These are phyloP conservation scores for Xerocomellus intermedius DNA, from an alignment of 768 basidiomycete species.

Conservation along the genomic window DNA sequence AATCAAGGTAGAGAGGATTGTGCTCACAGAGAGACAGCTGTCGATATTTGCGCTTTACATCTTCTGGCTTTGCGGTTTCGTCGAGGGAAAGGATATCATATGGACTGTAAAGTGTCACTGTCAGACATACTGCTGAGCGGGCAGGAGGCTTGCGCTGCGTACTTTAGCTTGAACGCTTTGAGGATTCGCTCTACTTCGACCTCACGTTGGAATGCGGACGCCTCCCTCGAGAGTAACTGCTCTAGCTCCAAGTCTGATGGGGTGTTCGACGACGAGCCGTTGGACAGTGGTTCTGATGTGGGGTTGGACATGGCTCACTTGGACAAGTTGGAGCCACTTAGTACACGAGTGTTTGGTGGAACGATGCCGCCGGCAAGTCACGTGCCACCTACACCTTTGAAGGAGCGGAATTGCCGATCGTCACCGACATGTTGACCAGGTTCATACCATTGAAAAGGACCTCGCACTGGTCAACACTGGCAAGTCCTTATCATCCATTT, in stretches of 20 bases:
- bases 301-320: constrained; percentile 22
- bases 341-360: neutral
- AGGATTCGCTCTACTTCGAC: constrained; percentile 90
- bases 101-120: constrained; percentile 50
- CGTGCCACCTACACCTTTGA: constrained; percentile 7
- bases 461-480: neutral
- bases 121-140: neutral
- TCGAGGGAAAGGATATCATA: constrained; percentile 91
- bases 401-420: neutral
- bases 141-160: constrained; percentile 25
- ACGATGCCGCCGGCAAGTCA: constrained; percentile 10
- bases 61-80: constrained; percentile 66
- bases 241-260: constrained; percentile 62
- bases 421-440: constrained; percentile 3
- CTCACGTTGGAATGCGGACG: constrained; percentile 83
- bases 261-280: constrained; percentile 6
- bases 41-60: constrained; percentile 86
- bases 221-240: constrained; percentile 74
- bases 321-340: neutral
- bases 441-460: neutral
- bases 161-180: constrained; percentile 97
- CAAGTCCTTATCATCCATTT: neutral
- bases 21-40: constrained; percentile 81
- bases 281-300: constrained; percentile 7
- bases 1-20: constrained; percentile 9